Evolutionary conservation across 2,329 filamentous ascomycete species (phyloP).

Genomic region (Periconia macrospinosa): DNA sequence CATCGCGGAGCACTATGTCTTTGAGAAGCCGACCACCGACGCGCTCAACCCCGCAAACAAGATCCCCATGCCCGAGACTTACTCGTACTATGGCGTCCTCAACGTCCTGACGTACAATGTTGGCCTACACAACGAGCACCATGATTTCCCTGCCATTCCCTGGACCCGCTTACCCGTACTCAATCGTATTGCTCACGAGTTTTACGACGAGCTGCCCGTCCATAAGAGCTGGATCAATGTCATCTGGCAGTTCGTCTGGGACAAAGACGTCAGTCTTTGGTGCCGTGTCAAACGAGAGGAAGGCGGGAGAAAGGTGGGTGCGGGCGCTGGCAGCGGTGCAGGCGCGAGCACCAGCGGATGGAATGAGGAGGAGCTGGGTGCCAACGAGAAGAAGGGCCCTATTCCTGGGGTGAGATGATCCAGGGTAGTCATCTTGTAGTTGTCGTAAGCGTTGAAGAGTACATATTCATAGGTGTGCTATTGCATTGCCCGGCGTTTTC

Average conservation of each 20-base stretch:
- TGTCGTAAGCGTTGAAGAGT: too few species aligned
- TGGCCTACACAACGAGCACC: constrained; percentile 96
- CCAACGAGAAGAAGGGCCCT: constrained; percentile 51
- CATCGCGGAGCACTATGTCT: constrained; percentile 85
- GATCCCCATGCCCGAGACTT: constrained; percentile 79
- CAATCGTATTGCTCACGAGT: constrained; percentile 81
- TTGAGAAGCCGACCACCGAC: constrained; percentile 53
- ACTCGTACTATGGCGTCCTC: constrained; percentile 91
- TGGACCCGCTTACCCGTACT: constrained; percentile 85
- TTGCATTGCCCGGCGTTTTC: too few species aligned
- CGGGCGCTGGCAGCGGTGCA: constrained; percentile 21
- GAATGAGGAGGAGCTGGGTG: constrained; percentile 53
- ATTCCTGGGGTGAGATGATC: constrained; percentile 39
- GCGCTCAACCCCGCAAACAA: constrained; percentile 56
- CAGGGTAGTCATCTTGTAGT: too few species aligned
- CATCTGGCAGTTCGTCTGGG: constrained; percentile 93
- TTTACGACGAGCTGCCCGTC: constrained; percentile 83
- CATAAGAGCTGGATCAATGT: constrained; percentile 92
- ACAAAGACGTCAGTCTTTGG: constrained; percentile 84
- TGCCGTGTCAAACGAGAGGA: constrained; percentile 91
- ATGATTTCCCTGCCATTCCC: constrained; percentile 95
- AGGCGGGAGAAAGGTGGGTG: constrained; percentile 65
- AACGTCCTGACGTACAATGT: constrained; percentile 97
- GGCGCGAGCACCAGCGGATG: constrained; percentile 34
- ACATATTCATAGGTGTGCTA: too few species aligned